Base-by-base conservation (phyloP, 495 filamentous ascomycete genomes). In the Xylaria grammica region DNA sequence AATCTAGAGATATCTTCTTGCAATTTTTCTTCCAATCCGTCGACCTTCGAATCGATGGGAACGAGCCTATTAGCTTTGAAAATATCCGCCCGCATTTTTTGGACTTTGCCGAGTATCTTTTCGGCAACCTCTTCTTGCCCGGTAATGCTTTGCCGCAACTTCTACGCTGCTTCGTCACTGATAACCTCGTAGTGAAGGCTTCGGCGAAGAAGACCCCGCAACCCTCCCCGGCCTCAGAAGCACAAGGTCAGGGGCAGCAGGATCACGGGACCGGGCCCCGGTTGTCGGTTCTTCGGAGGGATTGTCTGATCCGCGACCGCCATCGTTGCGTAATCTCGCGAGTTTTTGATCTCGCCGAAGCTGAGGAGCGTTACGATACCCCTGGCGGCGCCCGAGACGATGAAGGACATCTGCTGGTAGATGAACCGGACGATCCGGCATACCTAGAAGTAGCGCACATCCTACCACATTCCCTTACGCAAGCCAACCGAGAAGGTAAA, bases 81-180 rank as follows among this genome's bases (percentile, higher is more conserved):
- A 55, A 74, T 24, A 42, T 69, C 49, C 50, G 61, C 34, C 11
- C 38, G 27, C 38, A 30, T 30, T 58, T 69, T 19, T 60, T 63
- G 44, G 46, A 42, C 60, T 74, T 74, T 48, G 69, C 69, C 46
- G 72, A 74, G 17, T 52, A 71, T 56, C 67, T 74, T 44, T 48
- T 74, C 1, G 65, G 71, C 30, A 68, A 68, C 57, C 71, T 71
- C 62, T 74, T 69, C 66, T 36, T 74, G 42, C 69, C 71, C 34
- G 29, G 68, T 71, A 66, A 68, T 49, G 42, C 52, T 42, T 30
- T 32, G 17, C n/a, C n/a, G n/a, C n/a, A n/a, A n/a, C n/a, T n/a
- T 48, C 15, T 38, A 26, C 7, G 40, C 62, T 69, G 64, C 66
- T 56, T 32, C 58, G n/a, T n/a, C n/a, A n/a, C n/a, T n/a, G n/a